A percentile compares a stretch with the other conserved stretches of the same genome.
These are phyloP conservation scores for Xerocomellus chrysenteron DNA, from an alignment of 768 basidiomycete genomes.

Conservation along the genomic window DNA sequence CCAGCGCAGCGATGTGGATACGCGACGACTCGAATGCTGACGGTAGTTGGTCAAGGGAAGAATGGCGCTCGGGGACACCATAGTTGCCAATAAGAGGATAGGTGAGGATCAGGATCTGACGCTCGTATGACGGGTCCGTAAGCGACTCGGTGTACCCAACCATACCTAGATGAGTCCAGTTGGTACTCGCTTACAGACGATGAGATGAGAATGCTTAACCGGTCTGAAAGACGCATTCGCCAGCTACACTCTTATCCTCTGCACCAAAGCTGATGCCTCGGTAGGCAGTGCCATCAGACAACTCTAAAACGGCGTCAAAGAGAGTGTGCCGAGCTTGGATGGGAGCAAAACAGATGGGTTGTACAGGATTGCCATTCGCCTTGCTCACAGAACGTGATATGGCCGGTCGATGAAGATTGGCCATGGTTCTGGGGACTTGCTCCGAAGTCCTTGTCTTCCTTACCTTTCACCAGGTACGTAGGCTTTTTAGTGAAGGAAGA, in stretches of 20 bases:
- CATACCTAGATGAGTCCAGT: constrained; percentile 67
- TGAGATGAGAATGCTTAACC: constrained; percentile 52
- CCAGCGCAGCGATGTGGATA: constrained; percentile 89
- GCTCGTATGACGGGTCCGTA: constrained; percentile 97
- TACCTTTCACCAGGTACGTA: constrained; percentile 42
- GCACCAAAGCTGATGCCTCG: constrained; percentile 94
- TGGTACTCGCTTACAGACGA: constrained; percentile 12
- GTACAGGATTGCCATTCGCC: constrained; percentile 33
- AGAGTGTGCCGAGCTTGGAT: constrained; percentile 20
- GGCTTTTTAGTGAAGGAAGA: constrained; percentile 46
- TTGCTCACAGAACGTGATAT: constrained; percentile 46
- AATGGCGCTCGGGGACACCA: constrained; percentile 79
- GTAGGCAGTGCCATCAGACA: constrained; percentile 85
- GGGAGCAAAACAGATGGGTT: constrained; percentile 36
- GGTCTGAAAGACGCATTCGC: constrained; percentile 99
- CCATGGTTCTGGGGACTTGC: constrained; percentile 14
- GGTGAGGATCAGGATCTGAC: constrained; percentile 95
- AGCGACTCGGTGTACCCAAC: constrained; percentile 98
- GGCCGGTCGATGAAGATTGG: constrained; percentile 37
- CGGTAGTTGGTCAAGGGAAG: constrained; percentile 54
- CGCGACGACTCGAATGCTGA: constrained; percentile 90
- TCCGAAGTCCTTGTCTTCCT: constrained; percentile 39
- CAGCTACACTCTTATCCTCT: constrained; percentile 84
- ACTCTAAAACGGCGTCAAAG: constrained; percentile 76
- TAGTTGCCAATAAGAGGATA: constrained; percentile 98